Evolutionary conservation across 352 stramenopile species (phyloP), one percentile per base, ranked within the genome.

Genomic region (Phytophthora niederhauseri): DNA sequence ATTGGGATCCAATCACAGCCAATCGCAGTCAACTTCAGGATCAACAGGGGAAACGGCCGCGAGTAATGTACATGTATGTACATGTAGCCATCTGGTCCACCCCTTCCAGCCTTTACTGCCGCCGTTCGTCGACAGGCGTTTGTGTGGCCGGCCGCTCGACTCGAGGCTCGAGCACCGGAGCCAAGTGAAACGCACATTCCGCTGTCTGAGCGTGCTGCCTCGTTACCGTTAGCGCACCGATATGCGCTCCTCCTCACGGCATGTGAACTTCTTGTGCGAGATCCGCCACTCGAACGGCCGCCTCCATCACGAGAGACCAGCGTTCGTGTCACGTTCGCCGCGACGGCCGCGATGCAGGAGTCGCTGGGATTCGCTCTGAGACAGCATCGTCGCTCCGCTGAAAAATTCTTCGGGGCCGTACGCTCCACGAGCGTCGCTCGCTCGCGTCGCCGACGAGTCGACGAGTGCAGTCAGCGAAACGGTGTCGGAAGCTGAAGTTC

Each of bases 11-110:
- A 4, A 11, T 15, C 4, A 43, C 12, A 20, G 30, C 65, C 65
- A 72, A 72, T 72, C 48, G 64, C n/a, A 43, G 34, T 9, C 28
- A 49, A 48, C 64, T 71, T 71, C 64, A 67, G 64, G 45, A 61
- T 56, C 55, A 9, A 6, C 34, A 41, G 12, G 12, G 3, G 34
- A 41, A 48, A 48, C 15, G 17, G 38, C 26, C 34, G 20, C n/a
- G 20, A 28, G n/a, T 22, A 24, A 50, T 63, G 61, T n/a, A n/a
- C n/a, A n/a, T n/a, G n/a, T n/a, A n/a, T n/a, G n/a, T n/a, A n/a
- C n/a, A n/a, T n/a, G n/a, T 68, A 68, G 61, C 61, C 61, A 68
- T 68, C 53, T 45, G 41, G 30, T 53, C 19, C 43, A 9, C 14
- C 15, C 38, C 14, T n/a, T 17, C 34, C 14, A 41, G 28, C 28